Evolutionary conservation across 441 rosid species (phyloP).

Genomic region (Kokia cookei): DNA sequence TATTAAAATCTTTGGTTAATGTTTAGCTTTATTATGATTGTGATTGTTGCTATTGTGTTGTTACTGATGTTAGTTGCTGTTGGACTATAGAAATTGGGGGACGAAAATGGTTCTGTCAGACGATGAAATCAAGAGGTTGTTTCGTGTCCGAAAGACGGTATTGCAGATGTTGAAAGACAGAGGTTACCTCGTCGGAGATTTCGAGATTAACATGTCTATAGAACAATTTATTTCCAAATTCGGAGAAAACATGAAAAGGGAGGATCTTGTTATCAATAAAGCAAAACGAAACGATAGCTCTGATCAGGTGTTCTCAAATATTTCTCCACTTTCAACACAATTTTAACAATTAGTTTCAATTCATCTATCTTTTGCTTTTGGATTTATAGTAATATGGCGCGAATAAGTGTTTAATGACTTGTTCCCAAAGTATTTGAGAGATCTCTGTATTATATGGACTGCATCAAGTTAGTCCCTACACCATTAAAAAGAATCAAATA

Average conservation of each 20-base stretch:
- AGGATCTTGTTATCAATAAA: slow-evolving; percentile 69
- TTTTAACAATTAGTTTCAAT: background rate
- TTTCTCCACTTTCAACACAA: background rate
- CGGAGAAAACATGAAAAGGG: slow-evolving; percentile 78
- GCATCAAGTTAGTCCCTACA: too few relatives aligned
- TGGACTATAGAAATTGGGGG: background rate
- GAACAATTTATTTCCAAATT: slow-evolving; percentile 45
- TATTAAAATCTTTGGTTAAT: background rate
- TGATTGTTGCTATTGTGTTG: background rate
- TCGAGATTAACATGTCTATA: slow-evolving; percentile 49
- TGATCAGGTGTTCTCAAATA: slow-evolving; percentile 45
- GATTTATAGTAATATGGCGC: background rate
- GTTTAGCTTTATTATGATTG: background rate
- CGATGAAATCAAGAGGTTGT: slow-evolving; percentile 56
- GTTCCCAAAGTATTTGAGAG: background rate
- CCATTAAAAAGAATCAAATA: too few relatives aligned
- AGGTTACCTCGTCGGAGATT: slow-evolving; percentile 57
- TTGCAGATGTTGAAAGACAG: slow-evolving; percentile 83
- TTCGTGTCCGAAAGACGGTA: slow-evolving; percentile 58
- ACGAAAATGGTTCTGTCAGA: slow-evolving; percentile 50
- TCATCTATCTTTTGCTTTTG: background rate
- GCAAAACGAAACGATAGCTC: slow-evolving; percentile 38
- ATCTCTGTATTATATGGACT: too few relatives aligned
- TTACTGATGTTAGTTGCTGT: background rate
- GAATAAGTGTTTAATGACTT: background rate